Base-by-base conservation (phyloP, 2,329 filamentous ascomycete genomes). In the Rhynchosporium agropyri region DNA sequence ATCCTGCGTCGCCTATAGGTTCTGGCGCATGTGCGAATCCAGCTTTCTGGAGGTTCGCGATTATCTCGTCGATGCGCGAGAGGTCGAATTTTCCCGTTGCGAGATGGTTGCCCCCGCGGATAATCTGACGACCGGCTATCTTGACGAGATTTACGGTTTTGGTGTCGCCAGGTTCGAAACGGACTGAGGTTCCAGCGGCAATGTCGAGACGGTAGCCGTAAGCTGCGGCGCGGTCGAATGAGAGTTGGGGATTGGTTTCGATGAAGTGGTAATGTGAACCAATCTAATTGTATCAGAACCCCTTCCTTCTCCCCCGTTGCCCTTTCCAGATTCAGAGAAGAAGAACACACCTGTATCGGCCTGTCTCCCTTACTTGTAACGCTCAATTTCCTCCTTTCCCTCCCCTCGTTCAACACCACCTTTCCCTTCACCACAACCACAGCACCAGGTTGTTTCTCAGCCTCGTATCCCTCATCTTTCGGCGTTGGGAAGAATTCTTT, bases 191-290 rank as follows among this genome's bases (percentile, higher is more conserved):
- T 42, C 94, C 94, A 0, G 94, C 92, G 1, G 94, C 82, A 63
- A 98, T 95, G 73, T 98, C 93, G 13, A 98, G 83, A 10, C 92
- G 85, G 77, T 86, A 96, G 5, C 94, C 94, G 72, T 95, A 95
- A 0, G 92, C 86, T 68, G 85, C 86, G 56, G 85, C 79, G 31
- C 94, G 90, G 77, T 98, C 94, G 75, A 98, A 98, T 65, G 90
- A 85, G 57, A 98, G 83, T 75, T 91, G 86, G 0, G 92, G 91
- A 76, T 98, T 98, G n/a, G 88, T 89, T 79, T 98, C 94, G 73
- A 96, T 86, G 75, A 98, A 96, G 77, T 97, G 94, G 76, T 97
- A 98, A 77, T 98, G 94, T 38, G 92, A 96, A 38, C 94, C 94
- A 64, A 91, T 83, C 84, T 87, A 20, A 20, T 20, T 20, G 20